Evolutionary conservation across 306 rosid genomes (phyloP), one percentile per base, ranked within the genome.

Genomic region (Cicer yamashitae): DNA sequence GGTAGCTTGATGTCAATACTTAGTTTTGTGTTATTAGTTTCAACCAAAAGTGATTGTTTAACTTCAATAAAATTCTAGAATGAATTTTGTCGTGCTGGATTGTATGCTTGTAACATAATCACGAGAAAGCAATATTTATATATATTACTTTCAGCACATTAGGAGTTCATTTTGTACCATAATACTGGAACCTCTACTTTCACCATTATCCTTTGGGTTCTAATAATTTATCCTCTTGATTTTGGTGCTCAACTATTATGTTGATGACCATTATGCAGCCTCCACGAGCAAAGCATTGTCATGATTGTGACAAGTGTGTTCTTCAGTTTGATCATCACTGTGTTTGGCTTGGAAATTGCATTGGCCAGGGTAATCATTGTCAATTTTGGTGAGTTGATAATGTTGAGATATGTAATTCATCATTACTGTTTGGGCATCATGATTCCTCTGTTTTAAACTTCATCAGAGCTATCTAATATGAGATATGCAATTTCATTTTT

Each of bases 321-420:
- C 98, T 96, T 86, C 99, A 92, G 77, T 96, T 96, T 81, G 99
- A 96, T 87, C 99, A 96, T 76, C 99, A 96, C 66, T 96, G 99
- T 85, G 99, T 96, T 75, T 96, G 99, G 99, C 97, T 96, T 41
- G 99, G 99, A 68, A 96, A 94, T 48, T 96, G 99, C 86, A 88
- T 96, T 86, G 99, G 99, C 73, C 88, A 76, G 96, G 88, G 91
- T 40, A 96, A 96, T 58, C 98, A 96, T 84, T 92, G 98, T 82
- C 88, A 51, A 74, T 96, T 96, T 89, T 96, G 98, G 99, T 96
- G 87, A 91, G 99, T 92, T 53, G 63, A 41, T 39, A 58, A 63
- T 64, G 60, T 71, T 75, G 48, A 39, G 50, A 54, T 59, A 20
- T 59, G 63, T 64, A 60, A 56, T 69, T 57, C 79, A 22, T 25